Evolutionary conservation across 345 rosid species (phyloP).

Genomic region (Aegle marmelos): DNA sequence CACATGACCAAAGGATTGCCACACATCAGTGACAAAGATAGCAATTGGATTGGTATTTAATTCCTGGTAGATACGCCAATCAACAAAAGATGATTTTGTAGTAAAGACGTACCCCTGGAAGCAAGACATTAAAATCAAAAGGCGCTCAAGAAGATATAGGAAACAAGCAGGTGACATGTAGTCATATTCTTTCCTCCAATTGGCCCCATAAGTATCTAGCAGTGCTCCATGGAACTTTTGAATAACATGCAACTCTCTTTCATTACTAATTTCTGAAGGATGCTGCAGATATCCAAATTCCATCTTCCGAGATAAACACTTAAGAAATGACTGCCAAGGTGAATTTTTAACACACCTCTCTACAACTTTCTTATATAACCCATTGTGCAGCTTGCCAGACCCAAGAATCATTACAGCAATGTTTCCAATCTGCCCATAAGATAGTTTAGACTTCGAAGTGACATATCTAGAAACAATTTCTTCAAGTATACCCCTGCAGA

Average conservation of each 20-base stretch:
- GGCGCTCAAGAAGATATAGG: slow-evolving; percentile 45
- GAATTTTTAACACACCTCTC: slow-evolving; percentile 7
- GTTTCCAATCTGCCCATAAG: slow-evolving; percentile 41
- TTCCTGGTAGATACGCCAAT: slow-evolving; percentile 36
- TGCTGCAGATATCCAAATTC: not conserved
- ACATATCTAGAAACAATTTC: slow-evolving; percentile 13
- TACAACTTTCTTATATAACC: slow-evolving; percentile 6
- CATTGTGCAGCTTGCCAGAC: slow-evolving; percentile 16
- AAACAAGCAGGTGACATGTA: slow-evolving; percentile 46
- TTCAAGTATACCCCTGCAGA: slow-evolving; percentile 16
- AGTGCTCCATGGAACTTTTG: slow-evolving; percentile 31
- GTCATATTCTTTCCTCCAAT: slow-evolving; percentile 29
- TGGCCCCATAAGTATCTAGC: slow-evolving; percentile 21
- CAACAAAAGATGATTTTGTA: slow-evolving; percentile 33
- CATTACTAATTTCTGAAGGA: too few species aligned
- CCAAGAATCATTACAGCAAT: slow-evolving; percentile 41
- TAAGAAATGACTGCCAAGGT: slow-evolving; percentile 35
- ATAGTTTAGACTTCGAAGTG: slow-evolving; percentile 3
- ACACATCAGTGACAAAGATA: not conserved
- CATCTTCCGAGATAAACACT: not conserved
- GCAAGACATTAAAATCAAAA: slow-evolving; percentile 23
- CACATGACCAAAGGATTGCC: not conserved
- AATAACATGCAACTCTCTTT: not conserved
- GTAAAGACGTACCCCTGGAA: slow-evolving; percentile 18
- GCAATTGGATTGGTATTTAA: not conserved